Evolutionary conservation across 768 basidiomycete genomes (phyloP).

Genomic region (Neoboletus brunneissimus): DNA sequence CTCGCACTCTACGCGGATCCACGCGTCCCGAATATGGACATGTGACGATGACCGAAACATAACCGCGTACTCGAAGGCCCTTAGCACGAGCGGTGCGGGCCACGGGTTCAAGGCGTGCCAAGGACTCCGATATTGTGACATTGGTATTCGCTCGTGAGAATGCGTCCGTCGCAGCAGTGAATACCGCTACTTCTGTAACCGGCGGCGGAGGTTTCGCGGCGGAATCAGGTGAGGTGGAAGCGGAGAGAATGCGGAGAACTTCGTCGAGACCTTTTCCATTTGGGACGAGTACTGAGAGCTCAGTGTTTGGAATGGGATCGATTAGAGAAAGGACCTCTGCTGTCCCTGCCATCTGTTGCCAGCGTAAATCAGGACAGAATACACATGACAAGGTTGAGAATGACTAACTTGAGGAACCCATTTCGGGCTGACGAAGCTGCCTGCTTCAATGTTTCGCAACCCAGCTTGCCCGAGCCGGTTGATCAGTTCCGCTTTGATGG

Average conservation of each 20-base stretch:
- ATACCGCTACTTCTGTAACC: slow-evolving; percentile 84
- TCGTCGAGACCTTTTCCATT: slow-evolving; percentile 75
- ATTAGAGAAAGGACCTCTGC: slow-evolving; percentile 65
- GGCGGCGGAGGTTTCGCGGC: slow-evolving; percentile 42
- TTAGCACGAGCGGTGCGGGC: slow-evolving; percentile 54
- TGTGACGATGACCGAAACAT: slow-evolving; percentile 78
- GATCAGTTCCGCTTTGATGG: slow-evolving; percentile 77
- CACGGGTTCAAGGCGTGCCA: slow-evolving; percentile 62
- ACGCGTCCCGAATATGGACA: slow-evolving; percentile 88
- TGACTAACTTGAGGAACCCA: slow-evolving; percentile 79
- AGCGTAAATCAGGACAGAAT: not conserved
- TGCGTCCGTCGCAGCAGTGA: slow-evolving; percentile 83
- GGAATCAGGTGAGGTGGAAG: slow-evolving; percentile 23
- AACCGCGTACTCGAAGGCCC: slow-evolving; percentile 75
- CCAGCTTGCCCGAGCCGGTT: slow-evolving; percentile 70
- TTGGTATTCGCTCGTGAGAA: slow-evolving; percentile 88
- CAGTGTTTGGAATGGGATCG: slow-evolving; percentile 49
- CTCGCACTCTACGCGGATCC: slow-evolving; percentile 58
- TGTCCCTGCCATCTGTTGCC: slow-evolving; percentile 80
- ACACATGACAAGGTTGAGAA: not conserved
- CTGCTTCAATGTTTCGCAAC: slow-evolving; percentile 68
- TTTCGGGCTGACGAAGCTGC: slow-evolving; percentile 90
- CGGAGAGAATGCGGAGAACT: slow-evolving; percentile 54
- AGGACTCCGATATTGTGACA: slow-evolving; percentile 64
- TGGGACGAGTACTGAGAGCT: slow-evolving; percentile 79